phyloP scores from a whole-genome alignment of 176 grass and related monocot genomes.

The Metroxylon sagu region DNA sequence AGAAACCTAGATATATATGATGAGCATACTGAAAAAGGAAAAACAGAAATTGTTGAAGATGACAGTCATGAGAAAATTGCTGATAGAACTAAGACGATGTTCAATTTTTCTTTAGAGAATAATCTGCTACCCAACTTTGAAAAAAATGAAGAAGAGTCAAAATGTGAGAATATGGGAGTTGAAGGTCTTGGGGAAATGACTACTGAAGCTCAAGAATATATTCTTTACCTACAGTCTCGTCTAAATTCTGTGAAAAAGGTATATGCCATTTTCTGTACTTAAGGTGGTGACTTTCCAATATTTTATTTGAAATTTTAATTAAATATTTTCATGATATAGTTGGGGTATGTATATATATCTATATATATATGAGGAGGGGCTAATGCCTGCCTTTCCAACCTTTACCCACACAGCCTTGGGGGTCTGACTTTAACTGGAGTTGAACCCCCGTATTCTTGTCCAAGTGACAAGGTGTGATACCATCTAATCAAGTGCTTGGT shows the following conservation, averaged over 20 bases:
- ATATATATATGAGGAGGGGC: too few species aligned
- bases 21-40: constrained; percentile 40
- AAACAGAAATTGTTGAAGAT: constrained; percentile 30
- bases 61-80: constrained; percentile 31
- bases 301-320: too few species aligned
- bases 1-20: constrained; percentile 71
- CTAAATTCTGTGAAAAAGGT: constrained; percentile 82
- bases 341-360: too few species aligned
- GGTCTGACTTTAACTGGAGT: too few species aligned
- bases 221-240: constrained; percentile 62
- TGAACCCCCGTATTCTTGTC: too few species aligned
- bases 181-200: constrained; percentile 53
- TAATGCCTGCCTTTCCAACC: too few species aligned
- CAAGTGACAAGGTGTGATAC: too few species aligned
- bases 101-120: constrained; percentile 43
- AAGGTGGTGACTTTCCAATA: too few species aligned
- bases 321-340: too few species aligned
- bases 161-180: constrained; percentile 29
- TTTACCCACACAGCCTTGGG: too few species aligned
- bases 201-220: constrained; percentile 62
- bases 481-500: too few species aligned
- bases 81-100: constrained; percentile 37
- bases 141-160: constrained; percentile 33
- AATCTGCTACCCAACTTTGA: constrained; percentile 13
- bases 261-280: not conserved